phyloP scores from a whole-genome alignment of 495 filamentous ascomycete genomes.

The Neurospora sp. region DNA sequence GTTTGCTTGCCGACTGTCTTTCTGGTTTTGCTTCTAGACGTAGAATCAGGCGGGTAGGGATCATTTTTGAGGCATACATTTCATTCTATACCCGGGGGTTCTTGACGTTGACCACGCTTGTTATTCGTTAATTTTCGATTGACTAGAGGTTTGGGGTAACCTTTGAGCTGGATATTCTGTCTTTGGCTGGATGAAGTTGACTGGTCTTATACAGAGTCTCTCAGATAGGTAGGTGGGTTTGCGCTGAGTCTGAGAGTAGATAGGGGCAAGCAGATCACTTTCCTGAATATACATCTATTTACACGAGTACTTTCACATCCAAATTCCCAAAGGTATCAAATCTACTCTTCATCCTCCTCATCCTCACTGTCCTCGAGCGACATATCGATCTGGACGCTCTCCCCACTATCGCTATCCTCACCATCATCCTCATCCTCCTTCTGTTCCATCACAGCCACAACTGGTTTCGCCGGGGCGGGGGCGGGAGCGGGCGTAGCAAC shows the following conservation, averaged over 20 bases:
- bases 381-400: constrained; percentile 22
- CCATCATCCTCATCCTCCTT: constrained; percentile 15
- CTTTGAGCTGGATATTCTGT: neutral
- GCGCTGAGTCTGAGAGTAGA: neutral
- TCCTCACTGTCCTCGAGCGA: constrained; percentile 17
- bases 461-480: neutral
- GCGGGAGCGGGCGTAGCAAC: constrained; percentile 5
- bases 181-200: neutral
- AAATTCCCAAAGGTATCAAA: neutral
- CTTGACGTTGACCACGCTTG: neutral
- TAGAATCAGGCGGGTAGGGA: neutral
- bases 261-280: neutral
- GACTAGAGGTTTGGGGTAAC: neutral
- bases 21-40: neutral
- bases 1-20: neutral
- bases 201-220: neutral
- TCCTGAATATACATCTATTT: neutral
- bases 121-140: neutral
- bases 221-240: neutral
- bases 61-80: neutral
- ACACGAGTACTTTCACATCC: neutral
- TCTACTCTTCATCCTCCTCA: constrained; percentile 14
- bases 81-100: neutral
- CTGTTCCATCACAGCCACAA: neutral
- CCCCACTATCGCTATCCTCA: constrained; percentile 17